Evolutionary conservation across 345 rosid genomes (phyloP).

Genomic region (Arabis alpina): DNA sequence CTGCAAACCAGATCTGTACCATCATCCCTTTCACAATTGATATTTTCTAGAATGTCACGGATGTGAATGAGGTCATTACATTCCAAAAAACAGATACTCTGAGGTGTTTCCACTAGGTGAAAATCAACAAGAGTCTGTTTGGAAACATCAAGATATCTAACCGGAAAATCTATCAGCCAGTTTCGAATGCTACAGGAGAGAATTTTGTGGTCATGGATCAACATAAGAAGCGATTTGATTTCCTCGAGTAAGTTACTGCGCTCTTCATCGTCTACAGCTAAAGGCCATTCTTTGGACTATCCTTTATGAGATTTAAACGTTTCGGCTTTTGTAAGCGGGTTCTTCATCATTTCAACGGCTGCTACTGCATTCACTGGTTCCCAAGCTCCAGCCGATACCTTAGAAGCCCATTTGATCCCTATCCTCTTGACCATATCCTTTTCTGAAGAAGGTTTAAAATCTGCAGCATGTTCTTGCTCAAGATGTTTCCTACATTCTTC

Average conservation of each 20-base stretch:
- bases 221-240: conserved; percentile 15
- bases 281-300: conserved; percentile 40
- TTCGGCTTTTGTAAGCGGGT: conserved; percentile 8
- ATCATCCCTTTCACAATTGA: conserved; percentile 31
- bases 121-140: not conserved
- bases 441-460: not conserved
- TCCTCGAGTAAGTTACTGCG: conserved; percentile 22
- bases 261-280: conserved; percentile 33
- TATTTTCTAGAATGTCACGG: not conserved
- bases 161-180: conserved; percentile 18
- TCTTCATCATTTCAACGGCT: conserved; percentile 29
- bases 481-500: conserved; percentile 36
- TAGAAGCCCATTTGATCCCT: conserved; percentile 30
- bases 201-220: not conserved
- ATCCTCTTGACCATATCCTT: not conserved
- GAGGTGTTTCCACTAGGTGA: conserved; percentile 26
- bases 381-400: conserved; percentile 5
- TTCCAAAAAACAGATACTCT: conserved; percentile 35
- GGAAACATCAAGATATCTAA: conserved; percentile 27
- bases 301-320: conserved; percentile 31
- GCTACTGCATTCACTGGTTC: conserved; percentile 33
- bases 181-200: conserved; percentile 30
- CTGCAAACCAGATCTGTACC: conserved; percentile 20
- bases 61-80: conserved; percentile 26
- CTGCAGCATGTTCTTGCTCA: conserved; percentile 22